Percentiles rank a stretch among this genome's conserved stretches.
Evolutionary conservation across 306 rosid species (phyloP).

Genomic region (Vigna unguiculata): DNA sequence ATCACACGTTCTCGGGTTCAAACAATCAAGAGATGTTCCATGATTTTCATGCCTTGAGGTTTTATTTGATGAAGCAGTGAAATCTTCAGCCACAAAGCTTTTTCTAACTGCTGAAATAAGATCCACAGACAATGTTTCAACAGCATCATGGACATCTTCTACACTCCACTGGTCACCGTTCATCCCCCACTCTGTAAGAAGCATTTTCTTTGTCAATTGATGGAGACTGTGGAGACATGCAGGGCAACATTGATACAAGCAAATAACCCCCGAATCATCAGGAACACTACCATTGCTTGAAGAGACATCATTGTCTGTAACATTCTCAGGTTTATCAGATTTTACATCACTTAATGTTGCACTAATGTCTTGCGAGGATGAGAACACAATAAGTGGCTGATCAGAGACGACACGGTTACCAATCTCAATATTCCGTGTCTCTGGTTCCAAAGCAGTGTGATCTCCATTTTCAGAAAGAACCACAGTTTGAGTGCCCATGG

Average conservation of each 20-base stretch:
- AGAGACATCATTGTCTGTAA: constrained; percentile 41
- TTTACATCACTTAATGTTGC: constrained; percentile 37
- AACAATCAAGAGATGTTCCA: constrained; percentile 39
- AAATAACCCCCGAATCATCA: constrained; percentile 53
- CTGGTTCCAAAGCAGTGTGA: constrained; percentile 41
- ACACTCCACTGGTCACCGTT: constrained; percentile 54
- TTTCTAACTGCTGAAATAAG: constrained; percentile 72
- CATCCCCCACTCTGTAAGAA: constrained; percentile 50
- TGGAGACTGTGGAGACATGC: constrained; percentile 62
- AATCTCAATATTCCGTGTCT: constrained; percentile 41
- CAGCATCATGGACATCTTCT: constrained; percentile 82
- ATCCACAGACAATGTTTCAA: constrained; percentile 72
- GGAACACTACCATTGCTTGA: constrained; percentile 46
- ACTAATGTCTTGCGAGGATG: constrained; percentile 42
- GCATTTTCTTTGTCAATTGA: constrained; percentile 52
- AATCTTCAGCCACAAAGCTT: constrained; percentile 49
- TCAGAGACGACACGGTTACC: constrained; percentile 39
- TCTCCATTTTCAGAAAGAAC: constrained; percentile 45
- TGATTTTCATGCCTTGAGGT: constrained; percentile 37
- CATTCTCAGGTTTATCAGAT: constrained; percentile 40
- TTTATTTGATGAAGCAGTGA: constrained; percentile 33
- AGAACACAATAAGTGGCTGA: constrained; percentile 31
- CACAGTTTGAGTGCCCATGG: constrained; percentile 38
- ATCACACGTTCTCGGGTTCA: constrained; percentile 45
- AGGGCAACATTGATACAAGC: constrained; percentile 79